Evolutionary conservation across 768 basidiomycete species (phyloP).

Genomic region (Boletus reticulatus): DNA sequence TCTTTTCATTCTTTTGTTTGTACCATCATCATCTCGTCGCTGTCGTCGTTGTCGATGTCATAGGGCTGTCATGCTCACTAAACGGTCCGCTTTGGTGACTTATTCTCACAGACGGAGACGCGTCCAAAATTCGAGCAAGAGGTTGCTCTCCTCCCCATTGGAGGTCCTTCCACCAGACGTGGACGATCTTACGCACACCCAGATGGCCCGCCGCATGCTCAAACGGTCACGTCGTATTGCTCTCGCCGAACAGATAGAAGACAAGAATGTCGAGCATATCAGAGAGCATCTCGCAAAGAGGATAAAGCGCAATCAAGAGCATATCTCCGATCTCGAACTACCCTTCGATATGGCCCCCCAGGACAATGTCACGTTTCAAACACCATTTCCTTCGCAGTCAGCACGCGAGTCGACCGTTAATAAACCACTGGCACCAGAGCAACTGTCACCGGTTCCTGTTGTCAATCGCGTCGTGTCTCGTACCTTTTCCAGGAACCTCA

Average conservation of each 20-base stretch:
- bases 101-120: conserved; percentile 35
- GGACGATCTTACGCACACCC: conserved; percentile 36
- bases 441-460: conserved; percentile 44
- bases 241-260: conserved; percentile 20
- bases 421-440: conserved; percentile 27
- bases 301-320: conserved; percentile 25
- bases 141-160: conserved; percentile 25
- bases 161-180: conserved; percentile 24
- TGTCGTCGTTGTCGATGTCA: neutral
- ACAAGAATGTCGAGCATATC: conserved; percentile 17
- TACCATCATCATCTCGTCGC: conserved; percentile 1
- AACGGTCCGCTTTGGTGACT: conserved; percentile 24
- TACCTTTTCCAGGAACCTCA: conserved; percentile 40
- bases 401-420: conserved; percentile 23
- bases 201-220: conserved; percentile 46
- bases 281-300: conserved; percentile 34
- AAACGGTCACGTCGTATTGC: conserved; percentile 44
- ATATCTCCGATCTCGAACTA: conserved; percentile 1
- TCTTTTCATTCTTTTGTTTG: neutral
- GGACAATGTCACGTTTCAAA: conserved; percentile 24
- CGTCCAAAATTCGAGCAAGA: conserved; percentile 3
- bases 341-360: conserved; percentile 5
- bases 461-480: conserved; percentile 35
- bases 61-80: conserved; percentile 8
- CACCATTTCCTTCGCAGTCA: conserved; percentile 25